Percentiles rank a stretch among this genome's conserved stretches.
These are phyloP conservation scores for Suillus fuscotomentosus DNA, from an alignment of 768 basidiomycete species.

Conservation along the genomic window DNA sequence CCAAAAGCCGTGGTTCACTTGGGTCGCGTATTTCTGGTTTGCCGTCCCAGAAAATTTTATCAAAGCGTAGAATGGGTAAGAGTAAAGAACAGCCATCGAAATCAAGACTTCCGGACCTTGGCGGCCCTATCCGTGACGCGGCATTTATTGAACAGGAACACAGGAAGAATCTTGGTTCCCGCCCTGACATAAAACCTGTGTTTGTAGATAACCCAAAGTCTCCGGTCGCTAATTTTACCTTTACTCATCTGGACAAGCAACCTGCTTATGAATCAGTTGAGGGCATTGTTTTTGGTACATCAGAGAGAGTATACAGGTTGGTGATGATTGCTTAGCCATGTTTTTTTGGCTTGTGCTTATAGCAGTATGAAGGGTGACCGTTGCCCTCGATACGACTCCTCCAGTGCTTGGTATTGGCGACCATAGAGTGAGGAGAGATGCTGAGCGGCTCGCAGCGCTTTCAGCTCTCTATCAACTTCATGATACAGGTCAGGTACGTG, in stretches of 20 bases:
- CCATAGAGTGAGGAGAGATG: conserved; percentile 53
- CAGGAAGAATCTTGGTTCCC: conserved; percentile 11
- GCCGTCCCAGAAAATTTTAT: conserved; percentile 3
- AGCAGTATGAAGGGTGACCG: conserved; percentile 16
- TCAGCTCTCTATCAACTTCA: conserved; percentile 74
- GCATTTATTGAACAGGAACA: conserved; percentile 29
- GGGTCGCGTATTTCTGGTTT: conserved; percentile 3
- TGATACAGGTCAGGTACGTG: conserved; percentile 59
- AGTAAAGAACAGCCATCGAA: background rate
- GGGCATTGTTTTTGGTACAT: conserved; percentile 16
- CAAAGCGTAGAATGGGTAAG: background rate
- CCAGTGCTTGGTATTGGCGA: conserved; percentile 64
- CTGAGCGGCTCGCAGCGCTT: conserved; percentile 74
- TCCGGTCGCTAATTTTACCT: conserved; percentile 43
- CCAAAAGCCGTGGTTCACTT: conserved; percentile 16
- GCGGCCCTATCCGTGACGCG: conserved; percentile 38
- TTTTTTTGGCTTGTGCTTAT: conserved; percentile 3
- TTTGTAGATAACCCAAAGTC: conserved; percentile 50
- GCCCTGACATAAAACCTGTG: conserved; percentile 24
- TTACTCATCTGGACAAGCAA: conserved; percentile 13
- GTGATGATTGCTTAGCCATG: background rate
- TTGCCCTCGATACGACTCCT: conserved; percentile 26
- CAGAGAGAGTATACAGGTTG: conserved; percentile 5
- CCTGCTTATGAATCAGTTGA: conserved; percentile 29
- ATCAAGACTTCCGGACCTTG: conserved; percentile 13